These are phyloP conservation scores for Xylariales sp. DNA, from an alignment of 2,329 filamentous ascomycete genomes.

Conservation along the genomic window DNA sequence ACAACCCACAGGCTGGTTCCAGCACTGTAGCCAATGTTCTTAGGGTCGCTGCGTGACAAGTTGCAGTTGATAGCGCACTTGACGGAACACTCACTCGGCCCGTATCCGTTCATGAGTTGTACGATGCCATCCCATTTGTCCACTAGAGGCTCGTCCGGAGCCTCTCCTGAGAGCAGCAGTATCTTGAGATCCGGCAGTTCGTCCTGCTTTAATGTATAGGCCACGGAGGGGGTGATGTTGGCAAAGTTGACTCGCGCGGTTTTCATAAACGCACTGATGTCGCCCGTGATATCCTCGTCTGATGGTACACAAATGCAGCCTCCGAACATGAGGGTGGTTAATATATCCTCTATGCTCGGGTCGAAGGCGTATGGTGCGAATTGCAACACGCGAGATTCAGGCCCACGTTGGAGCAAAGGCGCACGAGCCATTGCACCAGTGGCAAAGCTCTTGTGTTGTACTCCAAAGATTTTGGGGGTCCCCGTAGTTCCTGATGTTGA, in stretches of 20 bases:
- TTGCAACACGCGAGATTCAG: neutral
- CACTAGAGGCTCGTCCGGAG: neutral
- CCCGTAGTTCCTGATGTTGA: slow-evolving; percentile 1
- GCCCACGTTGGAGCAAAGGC: slow-evolving; percentile 16
- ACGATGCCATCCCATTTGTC: neutral
- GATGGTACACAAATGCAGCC: slow-evolving; percentile 2
- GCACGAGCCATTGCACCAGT: neutral
- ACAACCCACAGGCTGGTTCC: neutral
- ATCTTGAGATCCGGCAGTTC: neutral
- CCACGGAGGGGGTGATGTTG: neutral
- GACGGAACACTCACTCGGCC: neutral
- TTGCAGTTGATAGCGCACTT: neutral
- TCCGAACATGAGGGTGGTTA: neutral
- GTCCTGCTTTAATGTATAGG: neutral
- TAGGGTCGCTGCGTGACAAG: neutral
- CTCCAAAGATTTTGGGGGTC: neutral
- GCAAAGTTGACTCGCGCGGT: neutral
- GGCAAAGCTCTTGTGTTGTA: neutral
- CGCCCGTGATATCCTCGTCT: neutral
- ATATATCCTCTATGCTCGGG: neutral
- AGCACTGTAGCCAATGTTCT: neutral
- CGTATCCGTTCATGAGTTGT: neutral
- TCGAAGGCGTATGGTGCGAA: slow-evolving; percentile 1
- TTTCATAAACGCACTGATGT: neutral
- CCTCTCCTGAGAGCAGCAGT: neutral